Base-by-base conservation (phyloP, 2,329 filamentous ascomycete genomes). In the Ilyonectria destructans region DNA sequence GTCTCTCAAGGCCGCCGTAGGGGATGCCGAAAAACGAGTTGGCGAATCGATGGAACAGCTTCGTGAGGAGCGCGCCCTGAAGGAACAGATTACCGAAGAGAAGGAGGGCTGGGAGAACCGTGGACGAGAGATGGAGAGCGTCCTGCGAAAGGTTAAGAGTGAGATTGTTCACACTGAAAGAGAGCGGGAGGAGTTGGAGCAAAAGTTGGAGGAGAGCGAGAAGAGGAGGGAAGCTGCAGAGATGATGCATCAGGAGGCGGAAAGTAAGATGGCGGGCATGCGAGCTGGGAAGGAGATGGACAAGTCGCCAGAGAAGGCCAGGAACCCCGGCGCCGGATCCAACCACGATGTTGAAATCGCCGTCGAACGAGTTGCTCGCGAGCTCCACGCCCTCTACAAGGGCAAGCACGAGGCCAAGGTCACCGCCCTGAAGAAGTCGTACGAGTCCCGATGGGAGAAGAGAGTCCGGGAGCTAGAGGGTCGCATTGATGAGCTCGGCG, bases 331-430 rank as follows among this genome's bases (percentile, higher is more conserved):
- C 26, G 71, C 80, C 23, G 23, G 23, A 60, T 75, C 80, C 68
- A 80, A 83, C 74, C 79, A 83, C 73, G 94, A 97, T 71, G 92
- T 97, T 57, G 95, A 98, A 77, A 87, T 93, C 51, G 92, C 93
- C 2, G 92, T 96, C 23, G 94, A 97, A 81, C 94, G 95, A 72
- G 95, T 98, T 46, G 95, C 96, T n/a, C 89, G 94, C 33, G 96
- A 99, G 78, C 87, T 99, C 46, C 96, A 99, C 79, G 88, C 92
- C 0, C 87, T 97, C 12, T 99, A 99, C 88, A 98, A 98, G 84
- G 91, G 92, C 78, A 99, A 99, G 84, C 96, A 99, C 80, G 96
- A 98, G 84, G 94, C 92, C 70, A 99, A 99, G 85, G 96, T 98
- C 51, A 89, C 93, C 1, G 96, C 95, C 4, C 86, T 99, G 71